Evolutionary conservation across 2,329 filamentous ascomycete genomes (phyloP), one percentile per base, ranked within the genome.

Genomic region (Fusarium sororula): DNA sequence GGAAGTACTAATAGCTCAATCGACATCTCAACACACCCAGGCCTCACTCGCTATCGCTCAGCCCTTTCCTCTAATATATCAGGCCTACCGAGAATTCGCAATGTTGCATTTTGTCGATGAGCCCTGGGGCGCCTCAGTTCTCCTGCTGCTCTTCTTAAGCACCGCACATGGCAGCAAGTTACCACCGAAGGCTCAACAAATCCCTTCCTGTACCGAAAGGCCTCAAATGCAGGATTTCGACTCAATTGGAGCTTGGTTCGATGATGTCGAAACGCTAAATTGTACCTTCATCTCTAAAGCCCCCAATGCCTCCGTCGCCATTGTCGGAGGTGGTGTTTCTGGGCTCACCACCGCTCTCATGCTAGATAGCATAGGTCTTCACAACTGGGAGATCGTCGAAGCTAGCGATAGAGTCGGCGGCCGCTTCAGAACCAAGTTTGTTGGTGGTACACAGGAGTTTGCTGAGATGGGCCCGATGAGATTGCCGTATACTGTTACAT

Each of bases 271-370:
- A 18, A 51, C 37, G 7, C 28, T 70, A 14, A 63, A 72, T 18
- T 53, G 44, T 8, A 59, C 51, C 17, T 35, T 44, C 4, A 6
- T 48, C 35, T 41, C 63, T 1, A 56, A 38, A 17, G 44, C 24
- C 1, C 35, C 53, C 7, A 66, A 60, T 5, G 39, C 38, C 20
- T 60, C 65, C 2, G 85, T 93, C 69, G 91, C 86, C 58, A 92
- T 93, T 53, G 83, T 92, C 9, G 91, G 91, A 22, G 91, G 87
- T 18, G 91, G 91, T 12, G 92, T 92, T 87, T 84, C 89, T 5
- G 91, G 91, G 0, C 80, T 93, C 53, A 90, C 92, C 86, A 91
- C 87, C 4, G 86, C 83, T 66, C 82, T 89, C 13, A 80, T 81
- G 83, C 86, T 81, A 79, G 88, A 79, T 7, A 84, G 86, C 68